Evolutionary conservation across 2,329 filamentous ascomycete species (phyloP).

Genomic region (Lachnellula hyalina): DNA sequence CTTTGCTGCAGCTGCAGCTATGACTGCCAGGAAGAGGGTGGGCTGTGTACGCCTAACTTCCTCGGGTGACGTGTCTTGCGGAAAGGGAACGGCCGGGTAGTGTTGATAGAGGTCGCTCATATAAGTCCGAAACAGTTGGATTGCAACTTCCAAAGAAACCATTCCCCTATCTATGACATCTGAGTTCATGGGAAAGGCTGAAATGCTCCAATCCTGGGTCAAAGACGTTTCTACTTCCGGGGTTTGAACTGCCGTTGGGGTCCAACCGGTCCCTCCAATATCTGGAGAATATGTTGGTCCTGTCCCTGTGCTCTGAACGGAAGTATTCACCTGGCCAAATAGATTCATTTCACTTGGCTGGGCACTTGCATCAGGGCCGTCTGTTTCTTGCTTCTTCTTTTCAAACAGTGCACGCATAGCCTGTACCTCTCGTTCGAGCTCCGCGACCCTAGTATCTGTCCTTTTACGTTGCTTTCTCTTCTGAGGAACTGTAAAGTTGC

Average conservation of each 20-base stretch:
- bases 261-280: neutral
- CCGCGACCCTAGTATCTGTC: conserved; percentile 37
- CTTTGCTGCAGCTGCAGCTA: conserved; percentile 56
- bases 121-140: conserved; percentile 50
- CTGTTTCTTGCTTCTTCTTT: conserved; percentile 1
- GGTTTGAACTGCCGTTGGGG: neutral
- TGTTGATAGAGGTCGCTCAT: conserved; percentile 51
- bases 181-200: conserved; percentile 9
- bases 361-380: neutral
- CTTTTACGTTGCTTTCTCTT: conserved; percentile 36
- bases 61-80: conserved; percentile 42
- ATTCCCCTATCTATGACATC: conserved; percentile 52
- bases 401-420: conserved; percentile 34
- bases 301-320: neutral
- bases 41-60: conserved; percentile 54
- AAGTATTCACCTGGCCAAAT: neutral
- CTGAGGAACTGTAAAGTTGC: conserved; percentile 33
- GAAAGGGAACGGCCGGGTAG: conserved; percentile 55
- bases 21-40: conserved; percentile 61
- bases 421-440: conserved; percentile 36
- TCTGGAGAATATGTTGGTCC: neutral
- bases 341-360: neutral
- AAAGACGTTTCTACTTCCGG: neutral
- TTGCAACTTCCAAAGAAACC: conserved; percentile 48
- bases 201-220: neutral